Evolutionary conservation across 176 grass and related monocot genomes (phyloP).

Genomic region (Oryza meyeriana): DNA sequence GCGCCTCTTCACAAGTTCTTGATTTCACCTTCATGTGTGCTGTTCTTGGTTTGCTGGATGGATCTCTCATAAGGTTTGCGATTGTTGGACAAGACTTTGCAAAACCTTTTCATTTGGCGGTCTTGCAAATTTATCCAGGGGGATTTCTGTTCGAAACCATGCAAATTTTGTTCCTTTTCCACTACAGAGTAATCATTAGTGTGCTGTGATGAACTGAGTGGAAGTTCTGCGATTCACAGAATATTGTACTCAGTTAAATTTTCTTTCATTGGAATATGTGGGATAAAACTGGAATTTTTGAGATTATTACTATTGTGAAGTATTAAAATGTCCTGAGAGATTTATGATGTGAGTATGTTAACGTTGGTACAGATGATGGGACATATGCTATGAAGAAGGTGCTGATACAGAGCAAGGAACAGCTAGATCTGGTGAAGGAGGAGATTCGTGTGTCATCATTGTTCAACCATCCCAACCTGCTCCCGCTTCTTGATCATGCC

Average conservation of each 20-base stretch:
- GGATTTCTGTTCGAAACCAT: not conserved
- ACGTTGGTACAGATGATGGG: constrained; percentile 57
- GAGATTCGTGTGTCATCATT: constrained; percentile 83
- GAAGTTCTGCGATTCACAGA: not conserved
- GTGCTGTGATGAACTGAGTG: not conserved
- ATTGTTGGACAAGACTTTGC: not conserved
- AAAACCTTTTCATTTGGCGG: not conserved
- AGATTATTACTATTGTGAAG: not conserved
- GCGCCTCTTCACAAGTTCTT: not conserved
- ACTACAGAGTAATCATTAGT: not conserved
- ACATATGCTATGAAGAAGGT: constrained; percentile 93
- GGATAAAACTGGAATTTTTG: not conserved
- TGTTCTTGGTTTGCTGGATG: not conserved
- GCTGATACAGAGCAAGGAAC: constrained; percentile 85
- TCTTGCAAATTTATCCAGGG: not conserved
- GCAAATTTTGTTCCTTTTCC: not conserved
- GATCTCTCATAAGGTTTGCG: not conserved
- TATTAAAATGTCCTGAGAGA: not conserved
- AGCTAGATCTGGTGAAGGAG: constrained; percentile 87
- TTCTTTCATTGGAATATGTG: not conserved
- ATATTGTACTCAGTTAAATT: not conserved
- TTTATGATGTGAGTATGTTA: constrained; percentile 20
- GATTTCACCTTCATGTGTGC: constrained; percentile 1
- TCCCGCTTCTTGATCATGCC: constrained; percentile 85
- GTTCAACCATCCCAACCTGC: constrained; percentile 80